Evolutionary conservation across 192 early-diverging fungal genomes (phyloP).

Genomic region (Entomortierella beljakovae): DNA sequence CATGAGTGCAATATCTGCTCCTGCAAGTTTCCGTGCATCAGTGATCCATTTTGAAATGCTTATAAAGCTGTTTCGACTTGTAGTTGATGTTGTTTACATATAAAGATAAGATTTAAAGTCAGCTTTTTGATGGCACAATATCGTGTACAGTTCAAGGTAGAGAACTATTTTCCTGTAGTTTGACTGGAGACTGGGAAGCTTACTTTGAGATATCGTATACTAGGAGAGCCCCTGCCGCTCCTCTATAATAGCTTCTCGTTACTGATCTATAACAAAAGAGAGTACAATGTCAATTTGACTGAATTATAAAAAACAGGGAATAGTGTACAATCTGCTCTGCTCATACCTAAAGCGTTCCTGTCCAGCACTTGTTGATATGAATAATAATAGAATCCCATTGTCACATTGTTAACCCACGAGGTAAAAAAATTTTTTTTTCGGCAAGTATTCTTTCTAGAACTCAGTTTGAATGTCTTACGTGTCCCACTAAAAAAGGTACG

Average conservation of each 20-base stretch:
- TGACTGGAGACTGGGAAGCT: conserved; percentile 6
- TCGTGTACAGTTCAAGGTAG: background rate
- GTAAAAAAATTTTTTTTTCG: no score
- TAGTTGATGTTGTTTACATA: background rate
- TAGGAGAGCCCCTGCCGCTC: conserved; percentile 80
- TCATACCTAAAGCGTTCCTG: conserved; percentile 70
- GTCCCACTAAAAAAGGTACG: conserved; percentile 22
- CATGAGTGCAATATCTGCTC: conserved; percentile 74
- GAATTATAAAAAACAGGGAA: background rate
- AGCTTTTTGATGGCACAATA: background rate
- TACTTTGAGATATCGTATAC: conserved; percentile 86
- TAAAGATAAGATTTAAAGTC: conserved; percentile 45
- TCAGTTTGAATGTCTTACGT: conserved; percentile 17
- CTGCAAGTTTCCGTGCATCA: conserved; percentile 74
- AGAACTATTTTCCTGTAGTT: background rate
- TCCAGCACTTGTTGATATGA: conserved; percentile 64
- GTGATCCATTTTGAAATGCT: conserved; percentile 73
- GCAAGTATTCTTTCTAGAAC: background rate
- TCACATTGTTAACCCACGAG: no score
- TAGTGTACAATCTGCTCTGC: no score
- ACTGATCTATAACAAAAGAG: conserved; percentile 65
- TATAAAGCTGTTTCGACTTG: conserved; percentile 68
- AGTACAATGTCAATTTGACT: background rate
- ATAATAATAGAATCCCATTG: no score
- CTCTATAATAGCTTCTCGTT: conserved; percentile 84